phyloP scores from a whole-genome alignment of 2,329 filamentous ascomycete species.

The Pseudogymnoascus sp. region DNA sequence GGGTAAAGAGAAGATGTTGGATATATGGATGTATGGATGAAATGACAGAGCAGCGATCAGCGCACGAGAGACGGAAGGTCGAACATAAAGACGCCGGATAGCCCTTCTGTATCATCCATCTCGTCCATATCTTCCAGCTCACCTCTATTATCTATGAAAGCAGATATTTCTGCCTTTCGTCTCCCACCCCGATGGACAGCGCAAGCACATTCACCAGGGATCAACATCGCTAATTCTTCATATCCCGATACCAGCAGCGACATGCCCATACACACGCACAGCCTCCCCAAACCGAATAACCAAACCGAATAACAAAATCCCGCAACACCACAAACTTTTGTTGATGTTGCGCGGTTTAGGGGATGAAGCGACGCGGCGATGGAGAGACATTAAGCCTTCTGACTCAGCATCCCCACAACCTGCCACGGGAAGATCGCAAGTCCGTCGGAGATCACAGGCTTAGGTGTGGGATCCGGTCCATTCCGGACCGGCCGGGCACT shows the following conservation, averaged over 20 bases:
- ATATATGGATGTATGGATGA: background rate
- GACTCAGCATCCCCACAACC: background rate
- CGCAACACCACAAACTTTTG: background rate
- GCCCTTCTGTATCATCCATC: background rate
- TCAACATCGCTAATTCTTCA: background rate
- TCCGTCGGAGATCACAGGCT: background rate
- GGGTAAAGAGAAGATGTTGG: background rate
- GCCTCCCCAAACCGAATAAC: background rate
- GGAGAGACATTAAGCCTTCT: background rate
- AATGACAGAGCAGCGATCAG: background rate
- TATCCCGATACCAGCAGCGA: background rate
- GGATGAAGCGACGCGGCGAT: background rate
- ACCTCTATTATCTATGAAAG: background rate
- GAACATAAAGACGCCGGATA: background rate
- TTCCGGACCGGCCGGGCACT: background rate
- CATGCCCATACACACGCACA: too few species aligned
- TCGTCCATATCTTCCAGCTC: background rate
- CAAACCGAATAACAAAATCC: background rate
- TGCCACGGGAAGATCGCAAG: constrained; percentile 8
- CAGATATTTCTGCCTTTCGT: background rate
- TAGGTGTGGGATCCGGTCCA: background rate
- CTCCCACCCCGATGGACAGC: background rate
- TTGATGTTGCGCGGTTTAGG: background rate
- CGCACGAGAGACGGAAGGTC: background rate
- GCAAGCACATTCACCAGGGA: too few species aligned